Evolutionary conservation across 768 basidiomycete genomes (phyloP), one percentile per base, ranked within the genome.

Genomic region (Coprinellus micaceus): DNA sequence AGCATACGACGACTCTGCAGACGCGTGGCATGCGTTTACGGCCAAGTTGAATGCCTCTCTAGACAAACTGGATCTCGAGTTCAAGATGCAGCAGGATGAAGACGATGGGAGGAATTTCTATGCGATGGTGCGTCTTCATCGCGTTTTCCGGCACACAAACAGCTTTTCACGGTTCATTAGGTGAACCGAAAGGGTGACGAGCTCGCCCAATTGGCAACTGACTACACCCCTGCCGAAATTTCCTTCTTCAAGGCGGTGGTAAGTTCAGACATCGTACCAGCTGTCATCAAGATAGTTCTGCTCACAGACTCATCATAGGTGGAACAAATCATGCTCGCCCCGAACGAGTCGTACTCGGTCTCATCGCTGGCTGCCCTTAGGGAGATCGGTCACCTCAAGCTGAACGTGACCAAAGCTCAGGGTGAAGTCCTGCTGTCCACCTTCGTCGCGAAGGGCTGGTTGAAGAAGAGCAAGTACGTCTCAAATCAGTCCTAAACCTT

Each of bases 281-380:
- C 24, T 22, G 12, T 24, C 7, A 26, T 4, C 43, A 33, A 33
- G 33, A 6, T 33, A 13, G 33, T 33, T 33, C 33, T 13, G 33
- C 50, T 37, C 21, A 26, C 17, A 22, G 46, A 26, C 29, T n/a
- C 12, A 2, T 30, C 53, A 4, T 62, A 95, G 93, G 79, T 95
- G 39, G 89, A 94, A 64, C 87, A 89, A 70, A 94, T 96, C 62
- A 88, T 94, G 81, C 76, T 86, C 17, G 89, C 92, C 6, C 84
- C 89, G 5, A 77, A 78, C 40, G 83, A 87, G 64, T 74, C 87
- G 0, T 96, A 79, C 67, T 92, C 86, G 17, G 78, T 92, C 11
- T 87, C 89, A 0, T 91, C 90, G 4, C 71, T 90, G 24, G 85
- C 83, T 2, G 91, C 91, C 0, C 73, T 92, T 40, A 83, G 90